A percentile compares a stretch with the other conserved stretches of the same genome.
Conservation (phyloP, 176 grass and related monocot species). For the Aegilops tauschii region DNA sequence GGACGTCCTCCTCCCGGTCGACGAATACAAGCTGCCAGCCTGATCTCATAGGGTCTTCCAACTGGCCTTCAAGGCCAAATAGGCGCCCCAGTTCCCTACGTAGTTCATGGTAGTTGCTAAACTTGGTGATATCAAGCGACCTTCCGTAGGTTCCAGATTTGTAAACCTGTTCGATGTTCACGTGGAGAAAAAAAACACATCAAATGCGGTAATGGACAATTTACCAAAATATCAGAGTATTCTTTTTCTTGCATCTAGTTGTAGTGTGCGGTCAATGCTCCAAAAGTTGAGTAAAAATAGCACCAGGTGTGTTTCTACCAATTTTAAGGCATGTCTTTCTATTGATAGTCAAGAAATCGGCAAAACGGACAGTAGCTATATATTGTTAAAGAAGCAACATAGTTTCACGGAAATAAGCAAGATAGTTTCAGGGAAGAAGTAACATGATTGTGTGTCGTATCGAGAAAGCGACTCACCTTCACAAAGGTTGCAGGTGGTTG, state of each 20-base stretch:
- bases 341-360: background rate
- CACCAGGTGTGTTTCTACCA: background rate
- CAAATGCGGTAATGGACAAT: background rate
- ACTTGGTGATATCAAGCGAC: slow-evolving; percentile 87
- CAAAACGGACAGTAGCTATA: background rate
- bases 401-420: background rate
- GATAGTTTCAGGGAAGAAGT: background rate
- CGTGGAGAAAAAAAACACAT: background rate
- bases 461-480: slow-evolving; percentile 53
- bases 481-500: slow-evolving; percentile 67
- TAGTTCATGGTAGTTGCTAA: slow-evolving; percentile 83
- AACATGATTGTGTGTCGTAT: background rate
- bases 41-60: slow-evolving; percentile 99
- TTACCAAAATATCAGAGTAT: background rate
- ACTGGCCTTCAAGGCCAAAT: slow-evolving; percentile 90
- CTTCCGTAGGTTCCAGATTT: slow-evolving; percentile 90
- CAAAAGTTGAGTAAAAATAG: background rate
- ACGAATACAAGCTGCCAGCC: slow-evolving; percentile 99
- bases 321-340: background rate
- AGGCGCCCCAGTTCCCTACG: slow-evolving; percentile 79
- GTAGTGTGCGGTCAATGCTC: background rate
- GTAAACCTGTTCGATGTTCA: slow-evolving; percentile 62
- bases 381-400: no score
- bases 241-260: background rate
- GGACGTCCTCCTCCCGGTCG: slow-evolving; percentile 89